phyloP scores from a whole-genome alignment of 2,329 filamentous ascomycete genomes.

The Fusarium longipes region DNA sequence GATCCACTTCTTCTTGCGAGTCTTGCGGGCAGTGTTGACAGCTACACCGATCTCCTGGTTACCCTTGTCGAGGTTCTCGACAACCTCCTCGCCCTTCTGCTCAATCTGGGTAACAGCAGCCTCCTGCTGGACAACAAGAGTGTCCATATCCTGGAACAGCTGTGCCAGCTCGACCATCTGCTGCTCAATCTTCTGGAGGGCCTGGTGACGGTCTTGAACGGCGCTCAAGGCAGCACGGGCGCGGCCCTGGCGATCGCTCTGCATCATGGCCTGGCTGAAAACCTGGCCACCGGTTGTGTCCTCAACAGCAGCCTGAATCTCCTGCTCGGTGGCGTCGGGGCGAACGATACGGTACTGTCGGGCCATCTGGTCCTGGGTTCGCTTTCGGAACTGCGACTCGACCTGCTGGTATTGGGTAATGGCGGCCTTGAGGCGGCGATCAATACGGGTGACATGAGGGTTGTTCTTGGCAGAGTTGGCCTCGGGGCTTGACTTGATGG shows the following conservation, averaged over 20 bases:
- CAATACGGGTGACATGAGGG: slow-evolving; percentile 83
- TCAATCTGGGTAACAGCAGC: slow-evolving; percentile 83
- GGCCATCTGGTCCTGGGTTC: slow-evolving; percentile 83
- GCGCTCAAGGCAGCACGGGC: slow-evolving; percentile 82
- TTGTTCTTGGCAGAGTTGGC: slow-evolving; percentile 78
- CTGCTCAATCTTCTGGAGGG: slow-evolving; percentile 90
- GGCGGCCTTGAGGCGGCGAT: slow-evolving; percentile 81
- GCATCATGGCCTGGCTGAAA: slow-evolving; percentile 88
- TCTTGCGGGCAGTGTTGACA: slow-evolving; percentile 81
- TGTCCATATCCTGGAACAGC: slow-evolving; percentile 90
- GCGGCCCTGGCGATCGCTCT: slow-evolving; percentile 83
- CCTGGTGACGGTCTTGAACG: slow-evolving; percentile 84
- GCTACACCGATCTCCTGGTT: slow-evolving; percentile 87
- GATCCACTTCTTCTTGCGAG: slow-evolving; percentile 96
- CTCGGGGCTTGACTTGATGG: slow-evolving; percentile 84
- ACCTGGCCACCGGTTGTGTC: slow-evolving; percentile 79
- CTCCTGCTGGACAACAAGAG: slow-evolving; percentile 87
- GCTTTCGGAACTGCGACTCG: slow-evolving; percentile 83
- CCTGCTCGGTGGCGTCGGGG: slow-evolving; percentile 80
- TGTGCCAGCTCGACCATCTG: slow-evolving; percentile 89
- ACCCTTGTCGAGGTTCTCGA: slow-evolving; percentile 84
- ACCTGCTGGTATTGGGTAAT: slow-evolving; percentile 85
- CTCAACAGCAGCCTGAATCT: slow-evolving; percentile 82
- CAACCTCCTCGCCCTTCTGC: slow-evolving; percentile 85
- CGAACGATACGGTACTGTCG: slow-evolving; percentile 91